Evolutionary conservation across 495 filamentous ascomycete genomes (phyloP), one percentile per base, ranked within the genome.

Genomic region (Daldinia vernicosa): DNA sequence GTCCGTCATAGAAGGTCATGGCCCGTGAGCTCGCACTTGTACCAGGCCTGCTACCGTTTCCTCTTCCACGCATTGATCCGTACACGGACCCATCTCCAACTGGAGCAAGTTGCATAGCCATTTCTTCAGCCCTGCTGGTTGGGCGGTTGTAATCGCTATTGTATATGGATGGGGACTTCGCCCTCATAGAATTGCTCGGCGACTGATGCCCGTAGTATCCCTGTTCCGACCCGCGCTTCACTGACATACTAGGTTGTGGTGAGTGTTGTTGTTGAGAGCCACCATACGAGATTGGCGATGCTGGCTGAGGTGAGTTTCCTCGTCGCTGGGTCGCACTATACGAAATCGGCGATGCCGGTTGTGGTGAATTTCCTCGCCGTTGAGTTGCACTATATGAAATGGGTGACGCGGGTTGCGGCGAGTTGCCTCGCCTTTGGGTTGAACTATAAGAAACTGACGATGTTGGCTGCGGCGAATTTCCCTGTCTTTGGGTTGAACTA

Each of bases 91-190:
- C 70, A 27, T 74, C 69, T 11, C 76, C 74, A 19, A 70, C 76
- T 5, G 85, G 85, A 15, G 93, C 92, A 33, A 97, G 85, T 81
- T 94, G 91, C 65, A 95, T 82, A 43, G 93, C 92, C 92, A 94
- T 94, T 35, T 90, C 89, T 27, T 84, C 84, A 40, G 69, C 75
- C 27, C 89, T 88, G 76, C 91, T 92, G 6, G 82, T 83, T 32
- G 90, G 90, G 47, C 91, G 86, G 51, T 86, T 81, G 62, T 90
- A 76, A 59, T 80, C 77, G 52, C 52, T 67, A 9, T 69, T 59
- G 51, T 89, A 84, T 78, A 86, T 69, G 70, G 89, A 77, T 80
- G 88, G 78, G 32, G 88, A 91, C 2, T 85, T 84, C 0, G 85
- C 85, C 57, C 90, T 84, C 33, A 85, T 78, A 11, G 70, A 73